Evolutionary conservation across 257 asterid species (phyloP), one percentile per base, ranked within the genome.

Genomic region (Forsythia suspensa): DNA sequence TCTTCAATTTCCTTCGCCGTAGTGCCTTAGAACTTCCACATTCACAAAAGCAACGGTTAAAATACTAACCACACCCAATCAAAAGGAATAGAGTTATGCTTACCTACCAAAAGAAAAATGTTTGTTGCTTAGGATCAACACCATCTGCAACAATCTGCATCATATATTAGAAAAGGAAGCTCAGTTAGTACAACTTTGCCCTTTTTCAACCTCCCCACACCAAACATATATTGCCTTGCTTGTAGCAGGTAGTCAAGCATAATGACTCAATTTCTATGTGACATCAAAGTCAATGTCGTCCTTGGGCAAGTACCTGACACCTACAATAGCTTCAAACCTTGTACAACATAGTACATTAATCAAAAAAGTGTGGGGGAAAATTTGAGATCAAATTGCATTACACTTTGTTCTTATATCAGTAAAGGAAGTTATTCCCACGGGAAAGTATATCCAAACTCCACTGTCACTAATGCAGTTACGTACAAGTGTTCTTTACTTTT

Each of bases 81-180:
- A 48, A 48, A 29, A 48, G 59, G 7, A 48, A 48, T 13, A 4
- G 15, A 13, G 12, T 48, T 48, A 48, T 1, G 59, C 59, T 16
- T 71, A 68, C 89, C 70, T 91, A 96, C 99, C 98, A 86, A 85
- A 88, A 87, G 89, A 82, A 82, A 86, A 96, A 94, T 4, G 97
- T 91, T 74, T 94, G 97, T 78, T 89, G 91, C 91, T 92, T 87
- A 66, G 97, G 98, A 84, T 96, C 98, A 84, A 91, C 92, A 46
- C 97, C 96, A 81, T 90, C 92, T 73, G 93, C 95, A 84, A 91
- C 91, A 76, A 83, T 81, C 99, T 96, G 96, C 83, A 79, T 51
- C 72, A 82, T 39, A 68, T 43, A 68, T 38, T 70, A 67, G 71
- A 43, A 79, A 34, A 81, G 71, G 46, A 63, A 65, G 80, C 70